Evolutionary conservation across 192 early-diverging fungal genomes (phyloP).

Genomic region (Backusella mclennaniae): DNA sequence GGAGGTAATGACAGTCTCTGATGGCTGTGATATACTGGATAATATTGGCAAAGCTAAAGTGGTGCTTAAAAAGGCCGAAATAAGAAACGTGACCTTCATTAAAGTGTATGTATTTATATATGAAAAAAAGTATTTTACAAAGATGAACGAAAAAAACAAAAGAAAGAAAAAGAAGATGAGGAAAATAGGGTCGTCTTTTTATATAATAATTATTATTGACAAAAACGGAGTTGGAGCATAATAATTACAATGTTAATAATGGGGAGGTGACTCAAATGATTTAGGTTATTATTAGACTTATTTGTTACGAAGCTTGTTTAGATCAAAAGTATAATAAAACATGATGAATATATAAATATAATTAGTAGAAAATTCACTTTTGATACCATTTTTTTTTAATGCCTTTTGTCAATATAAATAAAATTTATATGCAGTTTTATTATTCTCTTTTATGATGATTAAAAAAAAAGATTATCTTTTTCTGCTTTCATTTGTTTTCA

Average conservation of each 20-base stretch:
- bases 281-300: constrained; percentile 8
- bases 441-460: background rate
- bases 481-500: background rate
- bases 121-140: background rate
- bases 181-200: background rate
- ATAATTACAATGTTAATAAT: background rate
- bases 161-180: background rate
- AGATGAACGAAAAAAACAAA: background rate
- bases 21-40: background rate
- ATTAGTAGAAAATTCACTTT: background rate
- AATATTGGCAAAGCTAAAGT: background rate
- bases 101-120: background rate
- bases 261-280: background rate
- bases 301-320: background rate
- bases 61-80: background rate
- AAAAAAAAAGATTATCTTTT: background rate
- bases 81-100: background rate
- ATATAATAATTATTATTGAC: background rate
- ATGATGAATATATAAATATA: background rate
- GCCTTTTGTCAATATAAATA: background rate
- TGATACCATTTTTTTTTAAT: background rate
- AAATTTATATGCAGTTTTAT: background rate
- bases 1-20: background rate
- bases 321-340: background rate
- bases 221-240: background rate